Conservation (phyloP, 768 basidiomycete genomes). For the Pisolithus tinctorius region DNA sequence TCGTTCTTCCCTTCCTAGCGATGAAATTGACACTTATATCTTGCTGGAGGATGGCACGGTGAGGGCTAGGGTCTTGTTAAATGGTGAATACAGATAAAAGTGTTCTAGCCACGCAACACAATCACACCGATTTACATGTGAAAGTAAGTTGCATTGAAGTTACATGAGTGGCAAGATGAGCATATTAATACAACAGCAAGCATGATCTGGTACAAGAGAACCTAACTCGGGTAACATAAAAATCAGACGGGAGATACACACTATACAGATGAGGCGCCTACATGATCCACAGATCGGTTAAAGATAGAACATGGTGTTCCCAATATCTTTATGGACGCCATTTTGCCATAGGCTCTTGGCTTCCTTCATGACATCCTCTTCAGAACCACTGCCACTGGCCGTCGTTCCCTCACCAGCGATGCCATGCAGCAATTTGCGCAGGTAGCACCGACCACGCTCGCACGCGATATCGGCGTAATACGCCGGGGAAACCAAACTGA, state of each 20-base stretch:
- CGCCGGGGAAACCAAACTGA: slow-evolving; percentile 31
- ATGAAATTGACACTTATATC: slow-evolving; percentile 56
- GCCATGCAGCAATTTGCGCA: slow-evolving; percentile 43
- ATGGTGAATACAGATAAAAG: slow-evolving; percentile 29
- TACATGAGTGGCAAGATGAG: not conserved
- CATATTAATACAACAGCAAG: too few relatives aligned
- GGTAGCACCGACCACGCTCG: slow-evolving; percentile 48
- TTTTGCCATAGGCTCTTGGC: slow-evolving; percentile 49
- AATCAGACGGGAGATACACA: not conserved
- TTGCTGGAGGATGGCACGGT: slow-evolving; percentile 53
- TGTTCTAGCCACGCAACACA: not conserved
- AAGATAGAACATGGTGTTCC: slow-evolving; percentile 76
- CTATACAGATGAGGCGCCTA: not conserved
- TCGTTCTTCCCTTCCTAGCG: slow-evolving; percentile 37
- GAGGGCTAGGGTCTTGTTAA: slow-evolving; percentile 46
- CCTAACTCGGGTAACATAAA: not conserved
- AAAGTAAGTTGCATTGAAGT: not conserved
- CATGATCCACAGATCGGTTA: slow-evolving; percentile 20
- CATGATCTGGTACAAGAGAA: too few relatives aligned
- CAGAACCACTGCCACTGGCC: slow-evolving; percentile 31
- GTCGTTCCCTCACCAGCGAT: slow-evolving; percentile 17
- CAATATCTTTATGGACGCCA: slow-evolving; percentile 49
- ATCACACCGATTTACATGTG: not conserved
- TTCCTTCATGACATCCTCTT: slow-evolving; percentile 47
- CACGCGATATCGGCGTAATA: slow-evolving; percentile 44